Evolutionary conservation across 768 basidiomycete species (phyloP).

Genomic region (Suillus subluteus): DNA sequence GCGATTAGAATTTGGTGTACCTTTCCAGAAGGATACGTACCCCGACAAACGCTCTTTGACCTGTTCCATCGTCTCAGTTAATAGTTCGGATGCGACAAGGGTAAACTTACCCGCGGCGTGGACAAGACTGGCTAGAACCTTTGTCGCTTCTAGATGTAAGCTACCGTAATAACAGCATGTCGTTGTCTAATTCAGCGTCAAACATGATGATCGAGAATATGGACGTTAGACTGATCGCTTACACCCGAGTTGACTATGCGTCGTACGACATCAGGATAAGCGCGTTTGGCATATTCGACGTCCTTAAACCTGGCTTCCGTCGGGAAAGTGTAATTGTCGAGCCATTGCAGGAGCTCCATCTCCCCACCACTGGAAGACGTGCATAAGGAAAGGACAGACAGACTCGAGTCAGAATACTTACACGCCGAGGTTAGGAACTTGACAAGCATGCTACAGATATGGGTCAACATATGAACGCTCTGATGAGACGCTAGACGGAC

Average conservation of each 20-base stretch:
- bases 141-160: slow-evolving; percentile 80
- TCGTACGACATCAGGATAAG: slow-evolving; percentile 74
- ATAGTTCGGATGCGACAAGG: slow-evolving; percentile 3
- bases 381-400: slow-evolving; percentile 10
- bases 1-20: not conserved
- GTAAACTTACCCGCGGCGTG: slow-evolving; percentile 54
- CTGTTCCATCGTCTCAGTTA: slow-evolving; percentile 36
- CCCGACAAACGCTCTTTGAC: slow-evolving; percentile 85
- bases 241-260: slow-evolving; percentile 78
- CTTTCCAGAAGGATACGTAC: slow-evolving; percentile 46
- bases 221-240: slow-evolving; percentile 31
- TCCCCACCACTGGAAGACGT: slow-evolving; percentile 66
- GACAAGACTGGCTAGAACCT: slow-evolving; percentile 77
- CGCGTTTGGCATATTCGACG: slow-evolving; percentile 62
- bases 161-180: slow-evolving; percentile 93
- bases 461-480: slow-evolving; percentile 4
- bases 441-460: slow-evolving; percentile 37
- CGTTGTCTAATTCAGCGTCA: slow-evolving; percentile 66
- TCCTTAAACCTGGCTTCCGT: slow-evolving; percentile 80
- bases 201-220: slow-evolving; percentile 11
- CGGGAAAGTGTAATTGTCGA: slow-evolving; percentile 84
- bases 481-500: slow-evolving; percentile 39
- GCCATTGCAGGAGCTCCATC: slow-evolving; percentile 89
- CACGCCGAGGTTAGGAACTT: slow-evolving; percentile 48
- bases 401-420: slow-evolving; percentile 16